Conservation (phyloP, 176 grass and related monocot genomes). For the Triticum monococcum region DNA sequence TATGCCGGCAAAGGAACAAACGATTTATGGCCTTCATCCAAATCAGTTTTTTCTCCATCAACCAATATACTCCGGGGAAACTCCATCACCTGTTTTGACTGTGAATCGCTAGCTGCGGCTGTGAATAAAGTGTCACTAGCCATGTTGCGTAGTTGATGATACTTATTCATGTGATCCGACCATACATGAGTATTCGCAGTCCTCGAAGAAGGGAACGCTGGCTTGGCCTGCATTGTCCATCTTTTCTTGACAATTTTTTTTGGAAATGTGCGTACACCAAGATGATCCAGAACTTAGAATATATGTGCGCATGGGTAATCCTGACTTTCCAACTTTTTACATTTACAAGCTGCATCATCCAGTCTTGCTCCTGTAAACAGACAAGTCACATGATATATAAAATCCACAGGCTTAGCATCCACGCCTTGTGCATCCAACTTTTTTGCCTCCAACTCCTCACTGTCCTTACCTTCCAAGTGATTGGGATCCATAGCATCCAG, state of each 20-base stretch:
- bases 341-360: neutral
- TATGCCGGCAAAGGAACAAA: no score
- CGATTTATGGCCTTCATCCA: no score
- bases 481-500: no score
- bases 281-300: neutral
- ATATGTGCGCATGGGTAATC: neutral
- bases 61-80: no score
- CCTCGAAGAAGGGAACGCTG: no score
- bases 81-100: neutral
- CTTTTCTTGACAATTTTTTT: neutral
- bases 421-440: neutral
- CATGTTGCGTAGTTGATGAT: no score
- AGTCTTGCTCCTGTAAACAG: neutral
- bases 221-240: neutral
- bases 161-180: no score
- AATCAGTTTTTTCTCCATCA: no score
- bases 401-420: neutral
- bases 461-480: no score
- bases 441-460: neutral
- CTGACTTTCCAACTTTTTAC: neutral
- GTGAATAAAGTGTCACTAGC: neutral
- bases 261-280: neutral
- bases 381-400: neutral
- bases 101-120: neutral
- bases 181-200: no score